Evolutionary conservation across 352 stramenopile species (phyloP).

Genomic region (Phytopythium aichiense): DNA sequence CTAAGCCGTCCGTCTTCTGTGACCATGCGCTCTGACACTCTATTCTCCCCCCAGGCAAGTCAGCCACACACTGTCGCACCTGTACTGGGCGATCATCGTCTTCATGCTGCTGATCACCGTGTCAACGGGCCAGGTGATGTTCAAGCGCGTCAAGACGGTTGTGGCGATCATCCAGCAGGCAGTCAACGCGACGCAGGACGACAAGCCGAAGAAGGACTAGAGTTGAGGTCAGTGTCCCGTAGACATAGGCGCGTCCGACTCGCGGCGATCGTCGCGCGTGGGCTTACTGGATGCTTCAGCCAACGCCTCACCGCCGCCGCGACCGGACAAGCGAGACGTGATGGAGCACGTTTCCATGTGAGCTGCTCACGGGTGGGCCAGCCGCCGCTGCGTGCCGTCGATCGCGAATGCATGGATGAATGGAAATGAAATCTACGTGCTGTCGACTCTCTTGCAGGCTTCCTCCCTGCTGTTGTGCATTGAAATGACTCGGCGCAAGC

Average conservation of each 20-base stretch:
- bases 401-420: background rate
- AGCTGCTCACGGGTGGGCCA: background rate
- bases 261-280: background rate
- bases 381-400: background rate
- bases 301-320: background rate
- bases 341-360: background rate
- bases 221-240: background rate
- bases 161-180: slow-evolving; percentile 64
- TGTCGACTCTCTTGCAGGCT: too few species aligned
- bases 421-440: background rate
- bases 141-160: slow-evolving; percentile 76
- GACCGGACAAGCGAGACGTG: background rate
- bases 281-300: background rate
- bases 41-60: slow-evolving; percentile 52
- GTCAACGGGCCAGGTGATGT: slow-evolving; percentile 83
- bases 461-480: too few species aligned
- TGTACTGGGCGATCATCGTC: slow-evolving; percentile 86
- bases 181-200: slow-evolving; percentile 45
- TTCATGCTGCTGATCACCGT: slow-evolving; percentile 85
- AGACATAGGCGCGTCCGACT: background rate
- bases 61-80: slow-evolving; percentile 77
- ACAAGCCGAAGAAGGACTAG: slow-evolving; percentile 72
- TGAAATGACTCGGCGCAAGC: too few species aligned
- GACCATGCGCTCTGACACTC: background rate
- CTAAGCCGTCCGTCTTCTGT: background rate